Evolutionary conservation across 2,329 filamentous ascomycete genomes (phyloP), one percentile per base, ranked within the genome.

Genomic region (Colletotrichum cordylinicola): DNA sequence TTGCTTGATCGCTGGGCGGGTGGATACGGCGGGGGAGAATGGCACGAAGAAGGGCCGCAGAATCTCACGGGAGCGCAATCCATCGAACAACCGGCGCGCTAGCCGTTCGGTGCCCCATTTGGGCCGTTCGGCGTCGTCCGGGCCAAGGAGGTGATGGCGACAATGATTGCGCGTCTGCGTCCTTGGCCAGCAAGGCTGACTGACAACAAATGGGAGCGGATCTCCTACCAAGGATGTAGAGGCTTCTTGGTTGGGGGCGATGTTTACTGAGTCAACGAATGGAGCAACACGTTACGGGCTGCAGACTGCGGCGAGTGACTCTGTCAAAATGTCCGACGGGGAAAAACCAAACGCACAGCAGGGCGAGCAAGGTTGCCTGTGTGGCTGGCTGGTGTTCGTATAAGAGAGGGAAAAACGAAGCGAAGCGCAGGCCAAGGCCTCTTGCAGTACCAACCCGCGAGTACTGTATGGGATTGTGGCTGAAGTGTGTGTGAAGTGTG

Each of bases 131-230:
- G 73, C 73, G 70, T 75, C 70, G 70, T 73, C 70, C 73, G 73
- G 73, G 62, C 29, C 76, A 73, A 76, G 73, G 35, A 55, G 31
- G 39, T 48, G 60, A 72, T 77, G 74, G 76, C 76, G 74, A 75
- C 68, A 65, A 72, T 67, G 71, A 75, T 78, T 78, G 77, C 77
- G 77, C 72, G 77, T 77, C 77, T 77, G 62, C 33, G 43, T 67
- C 66, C 76, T 77, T 77, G 76, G 76, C 76, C 43, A 31, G 67
- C 74, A 74, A 70, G 69, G 73, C 66, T 68, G 68, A 66, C 65
- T 67, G 55, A 58, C 43, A 64, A 37, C 24, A 27, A 67, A 61
- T n/a, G 55, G 55, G 13, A 31, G 68, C 21, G 31, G 64, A 43
- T 73, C 48, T 29, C 37, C 39, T 52, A 16, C 15, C 15, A 21